Base-by-base conservation (phyloP, 2,329 filamentous ascomycete species). In the Thielaviopsis cerberus region DNA sequence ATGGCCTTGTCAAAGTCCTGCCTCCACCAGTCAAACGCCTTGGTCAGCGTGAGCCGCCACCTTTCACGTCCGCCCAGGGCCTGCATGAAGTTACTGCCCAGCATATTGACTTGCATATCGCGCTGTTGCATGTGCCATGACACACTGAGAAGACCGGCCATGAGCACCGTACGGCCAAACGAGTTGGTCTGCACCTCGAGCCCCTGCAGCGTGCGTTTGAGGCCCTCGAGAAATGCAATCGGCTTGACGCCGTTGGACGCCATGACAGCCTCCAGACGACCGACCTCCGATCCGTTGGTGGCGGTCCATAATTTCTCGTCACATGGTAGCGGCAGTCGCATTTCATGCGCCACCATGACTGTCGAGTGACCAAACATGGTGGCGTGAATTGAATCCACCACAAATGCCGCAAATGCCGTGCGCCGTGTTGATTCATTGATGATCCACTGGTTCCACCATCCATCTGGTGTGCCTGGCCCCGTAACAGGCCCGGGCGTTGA, bases 331-430 rank as follows among this genome's bases (percentile, higher is more conserved):
- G 89, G 88, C 8, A 97, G 76, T 54, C 88, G 82, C 80, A 98
- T 88, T 69, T 97, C 92, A 65, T 97, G 90, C 1, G 90, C 89
- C 7, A 94, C 89, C 91, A 97, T 96, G 51, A 94, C 89, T 0
- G 88, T 91, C 2, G 90, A 92, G 69, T 97, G 92, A 0, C 91
- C 92, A 69, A 97, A 97, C 86, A 98, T 96, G 26, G 89, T 95
- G 1, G 90, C 89, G 69, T 98, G 92, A 1, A 90, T 94, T 4
- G 90, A 94, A 68, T 98, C 92, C 63, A 97, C 84, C 51, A 96
- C 82, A 67, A 97, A 97, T 0, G 92, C 92, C 0, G 87, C 89
- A 71, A 96, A 97, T 0, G 91, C 92, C 3, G 86, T 88, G 60
- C 92, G 81, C 27, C 88, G 78, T 0, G 90, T 97, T 1, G 91